These are phyloP conservation scores for Flaveria floridana DNA, from an alignment of 140 eudicot genomes.

Conservation along the genomic window DNA sequence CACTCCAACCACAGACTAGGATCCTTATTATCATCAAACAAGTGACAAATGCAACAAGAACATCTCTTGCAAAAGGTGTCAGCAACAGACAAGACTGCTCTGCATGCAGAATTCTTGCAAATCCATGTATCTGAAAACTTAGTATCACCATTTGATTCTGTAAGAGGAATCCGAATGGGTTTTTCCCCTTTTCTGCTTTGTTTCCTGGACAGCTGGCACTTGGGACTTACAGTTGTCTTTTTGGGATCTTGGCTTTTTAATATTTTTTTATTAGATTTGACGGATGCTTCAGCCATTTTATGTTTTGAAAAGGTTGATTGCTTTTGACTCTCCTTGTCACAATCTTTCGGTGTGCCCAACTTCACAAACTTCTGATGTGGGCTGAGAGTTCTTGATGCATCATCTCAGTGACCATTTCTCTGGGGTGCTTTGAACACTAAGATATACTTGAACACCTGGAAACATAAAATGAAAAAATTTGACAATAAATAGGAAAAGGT, in stretches of 20 bases:
- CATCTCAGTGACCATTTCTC: slow-evolving; percentile 43
- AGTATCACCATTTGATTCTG: slow-evolving; percentile 41
- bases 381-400: slow-evolving; percentile 43
- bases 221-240: slow-evolving; percentile 46
- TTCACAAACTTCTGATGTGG: slow-evolving; percentile 45
- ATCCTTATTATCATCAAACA: slow-evolving; percentile 85
- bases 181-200: slow-evolving; percentile 56
- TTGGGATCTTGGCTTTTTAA: slow-evolving; percentile 50
- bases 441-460: slow-evolving; percentile 46
- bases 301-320: slow-evolving; percentile 38
- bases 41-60: slow-evolving; percentile 87
- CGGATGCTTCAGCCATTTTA: slow-evolving; percentile 57
- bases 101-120: slow-evolving; percentile 80
- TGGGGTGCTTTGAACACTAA: slow-evolving; percentile 54
- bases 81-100: slow-evolving; percentile 56
- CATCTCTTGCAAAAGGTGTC: slow-evolving; percentile 84
- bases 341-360: slow-evolving; percentile 37
- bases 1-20: slow-evolving; percentile 92
- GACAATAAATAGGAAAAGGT: not conserved
- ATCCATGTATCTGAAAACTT: slow-evolving; percentile 51
- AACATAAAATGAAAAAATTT: not conserved
- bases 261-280: slow-evolving; percentile 41
- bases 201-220: slow-evolving; percentile 45
- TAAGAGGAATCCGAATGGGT: slow-evolving; percentile 49
- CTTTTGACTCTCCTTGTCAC: slow-evolving; percentile 38